phyloP scores from a whole-genome alignment of 768 basidiomycete genomes.

The Boletus reticulatus region DNA sequence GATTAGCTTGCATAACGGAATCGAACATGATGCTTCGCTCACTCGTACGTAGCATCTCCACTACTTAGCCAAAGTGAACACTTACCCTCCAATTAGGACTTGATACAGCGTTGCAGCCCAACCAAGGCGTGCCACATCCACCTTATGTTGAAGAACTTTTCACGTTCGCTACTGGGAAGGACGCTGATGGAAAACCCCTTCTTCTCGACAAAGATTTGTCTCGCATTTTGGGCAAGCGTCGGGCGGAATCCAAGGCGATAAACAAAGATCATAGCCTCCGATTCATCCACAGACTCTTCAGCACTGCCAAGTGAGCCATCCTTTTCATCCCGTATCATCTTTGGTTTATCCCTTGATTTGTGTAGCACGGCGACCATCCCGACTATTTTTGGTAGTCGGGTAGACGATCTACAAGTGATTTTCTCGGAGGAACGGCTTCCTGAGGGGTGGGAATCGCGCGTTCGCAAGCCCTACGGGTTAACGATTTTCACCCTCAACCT shows the following conservation, averaged over 20 bases:
- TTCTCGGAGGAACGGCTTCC: constrained; percentile 67
- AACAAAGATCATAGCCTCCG: constrained; percentile 57
- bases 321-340: neutral
- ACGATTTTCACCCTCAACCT: constrained; percentile 56
- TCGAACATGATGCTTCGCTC: constrained; percentile 26
- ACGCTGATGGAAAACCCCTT: constrained; percentile 41
- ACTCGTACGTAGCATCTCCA: constrained; percentile 15
- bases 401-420: constrained; percentile 50
- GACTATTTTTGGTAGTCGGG: constrained; percentile 60
- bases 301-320: constrained; percentile 58
- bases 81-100: constrained; percentile 41
- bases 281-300: constrained; percentile 57
- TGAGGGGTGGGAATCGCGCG: constrained; percentile 66
- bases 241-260: constrained; percentile 47
- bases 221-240: constrained; percentile 54
- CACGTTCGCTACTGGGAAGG: constrained; percentile 55
- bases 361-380: constrained; percentile 60
- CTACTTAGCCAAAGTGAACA: neutral
- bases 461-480: constrained; percentile 51
- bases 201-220: constrained; percentile 64
- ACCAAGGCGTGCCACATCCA: constrained; percentile 53
- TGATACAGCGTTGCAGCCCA: constrained; percentile 43
- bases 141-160: constrained; percentile 56
- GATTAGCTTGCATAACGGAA: constrained; percentile 13
- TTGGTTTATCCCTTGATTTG: neutral